Evolutionary conservation across 345 rosid genomes (phyloP), one percentile per base, ranked within the genome.

Genomic region (Brassica incana): DNA sequence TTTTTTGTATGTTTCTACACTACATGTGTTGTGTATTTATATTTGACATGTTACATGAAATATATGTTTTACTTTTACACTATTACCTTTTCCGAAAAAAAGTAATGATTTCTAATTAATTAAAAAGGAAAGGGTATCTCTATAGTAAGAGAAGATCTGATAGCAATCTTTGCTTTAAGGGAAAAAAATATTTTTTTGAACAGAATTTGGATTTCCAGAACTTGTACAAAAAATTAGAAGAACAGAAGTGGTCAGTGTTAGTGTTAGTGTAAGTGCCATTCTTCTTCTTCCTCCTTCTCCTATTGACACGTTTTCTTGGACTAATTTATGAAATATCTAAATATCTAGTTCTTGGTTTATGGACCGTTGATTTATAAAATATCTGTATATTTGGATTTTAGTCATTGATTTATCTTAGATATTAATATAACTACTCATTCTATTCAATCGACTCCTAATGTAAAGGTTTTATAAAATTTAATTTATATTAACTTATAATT

Each of bases 1-100:
- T 40, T 50, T 50, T n/a, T 50, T 50, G 27, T 38, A 62, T 67
- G 10, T 67, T 9, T 66, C 7, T 66, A 0, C 54, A 63, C 25
- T 33, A 56, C n/a, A 4, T 30, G 16, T 30, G 40, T 63, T 38
- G 81, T 45, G 29, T 61, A 30, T 69, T 45, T 77, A 61, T 70
- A 70, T 18, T 5, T 23, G 70, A 62, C 18, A 36, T 30, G 0
- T 18, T 43, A 43, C 48, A 60, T 65, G 23, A 8, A 8, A 74
- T 50, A 65, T 8, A 0, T 3, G 15, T 58, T 79, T 79, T 59
- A 79, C 0, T 18, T 9, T 30, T 14, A 79, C 74, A 54, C 7
- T 54, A 16, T 27, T 8, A 20, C 27, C 50, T 29, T 69, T 7
- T 61, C 15, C 23, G 25, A 15, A 40, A 40, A 38, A 8, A 6